A percentile compares a stretch with the other conserved stretches of the same genome.
phyloP scores from a whole-genome alignment of 495 filamentous ascomycete species.

The Copromyces sp. region DNA sequence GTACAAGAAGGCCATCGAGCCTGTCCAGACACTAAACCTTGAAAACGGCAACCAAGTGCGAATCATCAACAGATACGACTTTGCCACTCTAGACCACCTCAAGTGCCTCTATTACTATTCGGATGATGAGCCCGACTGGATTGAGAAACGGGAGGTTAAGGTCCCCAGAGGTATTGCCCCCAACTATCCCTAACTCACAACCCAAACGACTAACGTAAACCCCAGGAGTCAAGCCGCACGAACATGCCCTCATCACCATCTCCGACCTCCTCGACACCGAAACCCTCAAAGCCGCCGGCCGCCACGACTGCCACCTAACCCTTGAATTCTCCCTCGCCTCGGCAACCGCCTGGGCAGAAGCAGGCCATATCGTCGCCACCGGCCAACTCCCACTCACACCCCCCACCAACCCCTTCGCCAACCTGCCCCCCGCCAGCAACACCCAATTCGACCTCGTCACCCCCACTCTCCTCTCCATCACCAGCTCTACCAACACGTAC shows the following conservation, averaged over 20 bases:
- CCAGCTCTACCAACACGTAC: constrained; percentile 20
- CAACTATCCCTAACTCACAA: background rate
- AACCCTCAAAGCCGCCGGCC: background rate
- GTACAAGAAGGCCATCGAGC: constrained; percentile 56
- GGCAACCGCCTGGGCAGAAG: constrained; percentile 34
- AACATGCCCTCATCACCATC: constrained; percentile 22
- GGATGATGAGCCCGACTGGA: background rate
- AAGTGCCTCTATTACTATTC: constrained; percentile 13
- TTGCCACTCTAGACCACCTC: constrained; percentile 40
- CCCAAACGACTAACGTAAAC: constrained; percentile 14
- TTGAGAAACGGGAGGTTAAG: constrained; percentile 15
- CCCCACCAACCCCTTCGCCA: constrained; percentile 9
- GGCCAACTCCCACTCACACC: constrained; percentile 36
- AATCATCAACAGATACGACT: constrained; percentile 46
- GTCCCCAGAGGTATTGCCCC: constrained; percentile 22
- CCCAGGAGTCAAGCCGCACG: constrained; percentile 25
- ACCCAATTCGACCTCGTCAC: background rate
- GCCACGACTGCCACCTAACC: constrained; percentile 31
- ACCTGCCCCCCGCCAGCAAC: background rate
- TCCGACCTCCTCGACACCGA: constrained; percentile 7
- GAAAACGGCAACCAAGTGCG: constrained; percentile 23
- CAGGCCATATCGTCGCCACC: constrained; percentile 41
- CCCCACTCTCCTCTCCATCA: constrained; percentile 19
- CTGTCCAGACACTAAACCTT: constrained; percentile 36
- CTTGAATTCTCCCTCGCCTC: constrained; percentile 33